Percentiles rank a stretch among this genome's conserved stretches.
Evolutionary conservation across 2,329 filamentous ascomycete species (phyloP).

Genomic region (Corynespora cassiicola): DNA sequence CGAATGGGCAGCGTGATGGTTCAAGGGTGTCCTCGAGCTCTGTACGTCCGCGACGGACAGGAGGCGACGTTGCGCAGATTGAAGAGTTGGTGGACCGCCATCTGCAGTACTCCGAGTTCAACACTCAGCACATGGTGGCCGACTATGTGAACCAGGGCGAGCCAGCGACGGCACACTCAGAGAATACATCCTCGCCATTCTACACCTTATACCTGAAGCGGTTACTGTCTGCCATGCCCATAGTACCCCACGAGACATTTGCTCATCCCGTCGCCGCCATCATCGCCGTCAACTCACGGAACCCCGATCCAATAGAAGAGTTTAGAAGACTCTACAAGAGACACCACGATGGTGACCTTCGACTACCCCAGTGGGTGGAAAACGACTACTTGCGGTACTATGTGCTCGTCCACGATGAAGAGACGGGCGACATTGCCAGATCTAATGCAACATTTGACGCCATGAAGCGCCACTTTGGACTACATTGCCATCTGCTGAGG

Average conservation of each 20-base stretch:
- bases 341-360: conserved; percentile 77
- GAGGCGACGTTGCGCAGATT: conserved; percentile 69
- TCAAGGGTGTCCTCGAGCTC: conserved; percentile 30
- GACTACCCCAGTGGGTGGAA: conserved; percentile 84
- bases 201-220: conserved; percentile 86
- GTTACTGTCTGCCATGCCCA: conserved; percentile 77
- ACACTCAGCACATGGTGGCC: conserved; percentile 40
- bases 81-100: conserved; percentile 84
- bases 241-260: conserved; percentile 90
- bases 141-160: conserved; percentile 52
- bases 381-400: conserved; percentile 95
- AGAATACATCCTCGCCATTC: conserved; percentile 70
- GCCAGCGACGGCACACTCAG: conserved; percentile 15
- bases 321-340: conserved; percentile 82
- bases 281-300: conserved; percentile 92
- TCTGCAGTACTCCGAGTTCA: conserved; percentile 74
- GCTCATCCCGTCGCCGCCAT: conserved; percentile 93
- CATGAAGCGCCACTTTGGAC: conserved; percentile 97
- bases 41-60: conserved; percentile 48
- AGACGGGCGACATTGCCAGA: conserved; percentile 88
- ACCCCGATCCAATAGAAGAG: conserved; percentile 82
- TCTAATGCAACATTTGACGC: conserved; percentile 93
- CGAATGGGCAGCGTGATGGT: conserved; percentile 27
- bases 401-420: conserved; percentile 94
- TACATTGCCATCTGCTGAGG: conserved; percentile 91